Base-by-base conservation (phyloP, 768 basidiomycete genomes). In the Mrakia hoshinonis region DNA sequence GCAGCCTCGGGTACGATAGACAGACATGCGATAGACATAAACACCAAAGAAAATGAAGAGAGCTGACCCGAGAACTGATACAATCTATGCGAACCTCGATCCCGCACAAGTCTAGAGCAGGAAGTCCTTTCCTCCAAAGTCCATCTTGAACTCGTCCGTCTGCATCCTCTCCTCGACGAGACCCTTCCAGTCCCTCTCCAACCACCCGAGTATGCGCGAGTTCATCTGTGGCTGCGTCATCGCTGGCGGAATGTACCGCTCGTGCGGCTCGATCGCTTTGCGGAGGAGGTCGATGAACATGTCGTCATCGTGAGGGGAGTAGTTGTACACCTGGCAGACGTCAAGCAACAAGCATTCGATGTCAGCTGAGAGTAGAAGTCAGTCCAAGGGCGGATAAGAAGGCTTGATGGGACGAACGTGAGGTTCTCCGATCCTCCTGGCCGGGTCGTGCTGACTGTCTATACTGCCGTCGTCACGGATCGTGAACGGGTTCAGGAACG, bases 181-280 rank as follows among this genome's bases (percentile, higher is more conserved):
- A 39, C 47, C 47, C 26, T 22, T 29, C 47, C 29, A 66, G 18
- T 66, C 49, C 49, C 47, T 48, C 24, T 47, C 36, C 31, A 66
- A 26, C 64, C 64, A 66, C 29, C 11, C 49, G 1, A 48, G 47
- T 29, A 49, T 46, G 20, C 64, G 47, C 5, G 3, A 4, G 18
- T 31, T 31, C 64, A 66, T 66, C 26, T 47, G 22, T 26, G 2
- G 31, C 26, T 66, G 43, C 18, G 64, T 66, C 64, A 66, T 66
- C 39, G 46, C 47, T 4, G n/a, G 43, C 31, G 64, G 64, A 24
- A 66, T n/a, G 64, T 24, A 66, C 4, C 46, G 24, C 11, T 66
- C 64, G 13, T 66, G 64, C 5, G 64, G 64, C 31, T 60, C 31
- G 64, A 66, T 49, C 18, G 64, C 64, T 36, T 49, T 66, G 13